phyloP scores from a whole-genome alignment of 1,284 basidiomycete species.

The Mycosarcoma mackinlayi region DNA sequence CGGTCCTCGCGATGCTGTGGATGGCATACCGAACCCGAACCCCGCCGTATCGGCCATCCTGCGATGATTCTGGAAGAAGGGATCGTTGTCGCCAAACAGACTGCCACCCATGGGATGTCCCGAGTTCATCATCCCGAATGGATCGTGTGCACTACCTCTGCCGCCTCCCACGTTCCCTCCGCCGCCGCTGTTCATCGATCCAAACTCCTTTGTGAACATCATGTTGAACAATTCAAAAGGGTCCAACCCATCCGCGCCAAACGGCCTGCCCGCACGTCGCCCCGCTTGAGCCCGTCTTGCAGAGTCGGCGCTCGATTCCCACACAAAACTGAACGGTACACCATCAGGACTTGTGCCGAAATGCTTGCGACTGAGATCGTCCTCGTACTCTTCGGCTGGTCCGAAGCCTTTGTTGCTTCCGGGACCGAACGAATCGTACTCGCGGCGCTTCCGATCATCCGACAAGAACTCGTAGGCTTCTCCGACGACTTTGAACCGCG shows the following conservation, averaged over 20 bases:
- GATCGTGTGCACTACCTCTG: constrained; percentile 6
- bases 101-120: constrained; percentile 18
- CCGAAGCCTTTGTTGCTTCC: constrained; percentile 4
- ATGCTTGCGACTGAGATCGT: constrained; percentile 30
- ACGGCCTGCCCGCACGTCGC: constrained; percentile 37
- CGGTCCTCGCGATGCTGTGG: constrained; percentile 2
- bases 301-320: constrained; percentile 64
- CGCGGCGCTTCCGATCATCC: constrained; percentile 49
- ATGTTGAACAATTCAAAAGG: constrained; percentile 64
- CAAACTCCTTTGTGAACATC: constrained; percentile 57
- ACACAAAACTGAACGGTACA: constrained; percentile 54
- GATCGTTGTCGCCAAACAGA: constrained; percentile 40
- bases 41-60: constrained; percentile 51
- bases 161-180: constrained; percentile 9
- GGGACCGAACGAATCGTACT: constrained; percentile 49
- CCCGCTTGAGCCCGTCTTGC: constrained; percentile 56
- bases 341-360: constrained; percentile 56
- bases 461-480: constrained; percentile 64
- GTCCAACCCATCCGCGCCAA: constrained; percentile 55
- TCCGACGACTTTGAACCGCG: constrained; percentile 58
- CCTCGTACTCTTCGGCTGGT: constrained; percentile 20
- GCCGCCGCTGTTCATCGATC: constrained; percentile 19
- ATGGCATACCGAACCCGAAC: constrained; percentile 45
- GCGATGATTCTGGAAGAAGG: constrained; percentile 54
- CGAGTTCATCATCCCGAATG: constrained; percentile 16